Evolutionary conservation across 768 basidiomycete genomes (phyloP), one percentile per base, ranked within the genome.

Genomic region (Lactifluus subvellereus): DNA sequence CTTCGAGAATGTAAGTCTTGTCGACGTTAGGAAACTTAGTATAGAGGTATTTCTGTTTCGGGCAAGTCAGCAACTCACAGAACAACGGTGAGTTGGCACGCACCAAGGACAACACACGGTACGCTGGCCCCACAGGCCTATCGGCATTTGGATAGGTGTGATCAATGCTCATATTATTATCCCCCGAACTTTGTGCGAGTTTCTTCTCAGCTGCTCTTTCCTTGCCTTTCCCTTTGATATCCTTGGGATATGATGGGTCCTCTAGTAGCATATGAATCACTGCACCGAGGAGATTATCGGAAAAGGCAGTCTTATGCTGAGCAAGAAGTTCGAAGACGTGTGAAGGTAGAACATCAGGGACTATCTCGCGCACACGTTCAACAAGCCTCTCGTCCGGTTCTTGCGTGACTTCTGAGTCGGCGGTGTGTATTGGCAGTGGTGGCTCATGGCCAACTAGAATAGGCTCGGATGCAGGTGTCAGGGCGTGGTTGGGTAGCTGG

Each of bases 201-300:
- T 59, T 65, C 0, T 54, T 49, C 38, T 72, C 75, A 6, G 49
- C 69, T 18, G 75, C 80, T 16, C 71, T 70, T 6, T 68, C 71
- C 60, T 78, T 78, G n/a, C 76, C 75, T 67, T 82, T 82, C 8
- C 68, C 74, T 65, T 71, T 78, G 18, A 77, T 77, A 4, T 77
- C 72, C 62, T 78, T 84, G 0, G 88, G 88, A 67, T 89, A 89
- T 14, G 72, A 68, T 0, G 81, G 74, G 61, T 84, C 75, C 63
- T 91, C 89, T 54, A 91, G 82, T 0, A 91, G 77, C 8, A 73
- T 67, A 54, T 88, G 82, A 9, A 92, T 66, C 0, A 87, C 80
- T 6, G 73, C 72, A 68, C 87, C 81, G 42, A 84, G 76, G 47
- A 82, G 78, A 14, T 75, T 66, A 1, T 75, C 74, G 4, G 67